Evolutionary conservation across 2,329 filamentous ascomycete genomes (phyloP).

Genomic region (Alternaria arbusti): DNA sequence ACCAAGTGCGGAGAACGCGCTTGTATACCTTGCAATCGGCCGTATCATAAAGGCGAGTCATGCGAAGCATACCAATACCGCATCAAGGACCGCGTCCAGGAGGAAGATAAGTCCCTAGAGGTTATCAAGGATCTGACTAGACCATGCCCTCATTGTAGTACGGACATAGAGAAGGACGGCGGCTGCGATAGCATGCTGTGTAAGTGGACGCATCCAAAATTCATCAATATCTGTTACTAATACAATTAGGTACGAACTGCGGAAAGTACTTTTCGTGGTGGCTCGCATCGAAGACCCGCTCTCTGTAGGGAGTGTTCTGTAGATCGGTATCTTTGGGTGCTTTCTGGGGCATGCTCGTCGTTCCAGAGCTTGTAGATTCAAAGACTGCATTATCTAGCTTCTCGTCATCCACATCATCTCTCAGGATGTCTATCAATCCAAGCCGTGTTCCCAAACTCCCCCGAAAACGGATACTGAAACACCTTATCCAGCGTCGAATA

Average conservation of each 20-base stretch:
- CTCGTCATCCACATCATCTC: neutral
- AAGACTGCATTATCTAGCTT: too few relatives aligned
- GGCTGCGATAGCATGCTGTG: fast-evolving
- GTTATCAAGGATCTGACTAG: fast-evolving
- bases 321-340: too few relatives aligned
- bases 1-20: neutral
- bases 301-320: too few relatives aligned
- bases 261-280: too few relatives aligned
- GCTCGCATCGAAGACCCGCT: too few relatives aligned
- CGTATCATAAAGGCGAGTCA: neutral
- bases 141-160: neutral
- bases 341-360: too few relatives aligned
- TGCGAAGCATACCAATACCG: neutral
- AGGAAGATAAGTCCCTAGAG: neutral
- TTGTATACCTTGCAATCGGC: neutral
- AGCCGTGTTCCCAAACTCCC: slow-evolving; percentile 52
- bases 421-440: slow-evolving; percentile 55
- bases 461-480: slow-evolving; percentile 46
- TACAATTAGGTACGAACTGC: neutral
- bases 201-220: neutral
- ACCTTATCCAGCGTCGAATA: slow-evolving; percentile 33
- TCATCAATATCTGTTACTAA: neutral
- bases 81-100: neutral
- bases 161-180: neutral
- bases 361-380: too few relatives aligned